Percentiles rank a stretch among this genome's conserved stretches.
Evolutionary conservation across 2,329 filamentous ascomycete species (phyloP).

Genomic region (Alternaria ventricosa): DNA sequence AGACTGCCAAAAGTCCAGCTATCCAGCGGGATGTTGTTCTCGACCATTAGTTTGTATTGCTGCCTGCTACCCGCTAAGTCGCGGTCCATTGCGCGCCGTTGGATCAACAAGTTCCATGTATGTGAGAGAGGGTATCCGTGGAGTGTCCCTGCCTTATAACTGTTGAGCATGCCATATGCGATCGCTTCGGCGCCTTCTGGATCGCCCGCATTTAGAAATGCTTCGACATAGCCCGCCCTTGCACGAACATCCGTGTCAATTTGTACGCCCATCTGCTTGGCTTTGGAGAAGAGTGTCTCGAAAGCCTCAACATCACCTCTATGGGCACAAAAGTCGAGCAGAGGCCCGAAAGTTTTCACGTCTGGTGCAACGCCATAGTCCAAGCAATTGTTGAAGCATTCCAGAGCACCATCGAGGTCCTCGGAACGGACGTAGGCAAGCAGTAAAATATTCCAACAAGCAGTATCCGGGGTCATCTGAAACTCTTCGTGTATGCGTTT

Average conservation of each 20-base stretch:
- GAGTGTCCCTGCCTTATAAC: slow-evolving; percentile 42
- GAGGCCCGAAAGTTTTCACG: slow-evolving; percentile 69
- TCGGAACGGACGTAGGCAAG: slow-evolving; percentile 71
- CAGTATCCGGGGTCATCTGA: slow-evolving; percentile 61
- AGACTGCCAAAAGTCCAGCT: slow-evolving; percentile 66
- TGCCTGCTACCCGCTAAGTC: slow-evolving; percentile 62
- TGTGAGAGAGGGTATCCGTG: slow-evolving; percentile 60
- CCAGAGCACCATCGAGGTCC: slow-evolving; percentile 70
- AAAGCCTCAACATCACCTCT: slow-evolving; percentile 77
- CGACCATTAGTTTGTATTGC: slow-evolving; percentile 63
- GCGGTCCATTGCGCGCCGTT: slow-evolving; percentile 70
- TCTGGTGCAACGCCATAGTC: slow-evolving; percentile 61
- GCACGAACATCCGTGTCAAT: slow-evolving; percentile 30
- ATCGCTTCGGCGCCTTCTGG: slow-evolving; percentile 52
- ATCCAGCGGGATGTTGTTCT: slow-evolving; percentile 59
- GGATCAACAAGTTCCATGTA: slow-evolving; percentile 81
- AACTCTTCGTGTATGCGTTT: slow-evolving; percentile 65
- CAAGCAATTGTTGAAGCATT: slow-evolving; percentile 68
- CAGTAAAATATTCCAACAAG: slow-evolving; percentile 79
- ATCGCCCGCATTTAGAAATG: slow-evolving; percentile 59
- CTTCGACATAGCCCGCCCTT: slow-evolving; percentile 64
- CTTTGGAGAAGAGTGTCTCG: slow-evolving; percentile 68
- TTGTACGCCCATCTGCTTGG: slow-evolving; percentile 55
- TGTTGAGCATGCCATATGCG: slow-evolving; percentile 66
- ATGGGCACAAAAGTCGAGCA: slow-evolving; percentile 74